Conservation (phyloP, 345 rosid genomes). For the Eutrema yunnanense region DNA sequence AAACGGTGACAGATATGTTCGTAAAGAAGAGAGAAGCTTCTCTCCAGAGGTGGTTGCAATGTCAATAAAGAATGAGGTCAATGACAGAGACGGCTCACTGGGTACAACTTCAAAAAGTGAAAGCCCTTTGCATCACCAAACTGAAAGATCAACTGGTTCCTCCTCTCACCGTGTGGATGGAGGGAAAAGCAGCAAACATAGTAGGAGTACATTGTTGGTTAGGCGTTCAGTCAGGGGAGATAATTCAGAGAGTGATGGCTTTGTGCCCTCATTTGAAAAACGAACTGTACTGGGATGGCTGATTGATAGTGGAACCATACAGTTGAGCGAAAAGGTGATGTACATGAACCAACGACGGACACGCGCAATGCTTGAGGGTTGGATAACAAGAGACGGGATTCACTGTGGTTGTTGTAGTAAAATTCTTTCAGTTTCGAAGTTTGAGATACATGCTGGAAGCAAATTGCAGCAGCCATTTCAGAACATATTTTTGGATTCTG, state of each 20-base stretch:
- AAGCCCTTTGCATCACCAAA: constrained; percentile 23
- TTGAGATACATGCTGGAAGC: constrained; percentile 88
- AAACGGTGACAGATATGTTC: constrained; percentile 46
- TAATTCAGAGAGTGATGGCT: constrained; percentile 48
- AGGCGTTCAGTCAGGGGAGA: constrained; percentile 44
- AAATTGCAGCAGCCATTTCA: constrained; percentile 60
- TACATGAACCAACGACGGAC: constrained; percentile 53
- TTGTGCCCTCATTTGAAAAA: constrained; percentile 57
- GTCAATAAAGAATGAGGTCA: constrained; percentile 38
- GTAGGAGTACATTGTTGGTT: constrained; percentile 60
- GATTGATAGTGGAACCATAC: constrained; percentile 59
- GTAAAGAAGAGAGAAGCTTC: constrained; percentile 61
- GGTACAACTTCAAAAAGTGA: constrained; percentile 34
- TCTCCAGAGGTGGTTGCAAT: constrained; percentile 48
- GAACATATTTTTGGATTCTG: constrained; percentile 65
- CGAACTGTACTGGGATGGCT: constrained; percentile 71
- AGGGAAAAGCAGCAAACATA: constrained; percentile 59
- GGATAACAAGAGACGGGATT: constrained; percentile 71
- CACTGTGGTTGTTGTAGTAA: constrained; percentile 86
- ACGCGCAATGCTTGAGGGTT: constrained; percentile 50
- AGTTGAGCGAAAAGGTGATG: constrained; percentile 58
- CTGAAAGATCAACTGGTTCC: constrained; percentile 34
- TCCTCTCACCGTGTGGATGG: constrained; percentile 43
- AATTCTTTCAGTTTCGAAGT: constrained; percentile 56
- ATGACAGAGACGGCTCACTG: constrained; percentile 29